Evolutionary conservation across 2,329 filamentous ascomycete species (phyloP).

Genomic region (Aspergillus fructus): DNA sequence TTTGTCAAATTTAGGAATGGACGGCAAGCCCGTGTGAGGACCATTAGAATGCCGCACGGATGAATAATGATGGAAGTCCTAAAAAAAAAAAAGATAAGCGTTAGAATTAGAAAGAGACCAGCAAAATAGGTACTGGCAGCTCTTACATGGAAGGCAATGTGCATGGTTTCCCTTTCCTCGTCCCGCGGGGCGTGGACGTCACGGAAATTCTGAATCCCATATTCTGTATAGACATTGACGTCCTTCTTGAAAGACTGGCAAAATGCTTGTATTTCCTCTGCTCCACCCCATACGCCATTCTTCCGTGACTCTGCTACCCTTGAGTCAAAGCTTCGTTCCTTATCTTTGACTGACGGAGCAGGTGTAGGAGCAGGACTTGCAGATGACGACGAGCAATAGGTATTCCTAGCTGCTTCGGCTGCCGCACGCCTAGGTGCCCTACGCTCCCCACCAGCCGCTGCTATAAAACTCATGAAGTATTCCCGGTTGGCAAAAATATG

Average conservation of each 20-base stretch:
- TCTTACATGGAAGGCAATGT: constrained; percentile 65
- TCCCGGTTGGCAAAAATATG: constrained; percentile 62
- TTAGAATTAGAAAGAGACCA: background rate
- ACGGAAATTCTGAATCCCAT: constrained; percentile 44
- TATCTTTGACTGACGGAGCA: constrained; percentile 51
- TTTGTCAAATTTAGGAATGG: constrained; percentile 35
- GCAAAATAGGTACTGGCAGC: background rate
- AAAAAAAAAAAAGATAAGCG: constrained; percentile 14
- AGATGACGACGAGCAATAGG: constrained; percentile 47
- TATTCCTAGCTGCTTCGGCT: constrained; percentile 46
- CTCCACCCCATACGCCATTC: constrained; percentile 63
- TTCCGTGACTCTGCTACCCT: constrained; percentile 62
- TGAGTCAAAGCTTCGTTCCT: constrained; percentile 57
- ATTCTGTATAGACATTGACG: constrained; percentile 58
- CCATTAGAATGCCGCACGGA: constrained; percentile 62
- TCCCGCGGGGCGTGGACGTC: constrained; percentile 43
- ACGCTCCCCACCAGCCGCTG: constrained; percentile 55
- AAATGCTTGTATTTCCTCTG: constrained; percentile 68
- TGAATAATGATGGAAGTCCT: constrained; percentile 67
- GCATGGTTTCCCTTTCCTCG: constrained; percentile 42
- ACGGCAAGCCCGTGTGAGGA: constrained; percentile 57
- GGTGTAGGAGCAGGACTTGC: constrained; percentile 40
- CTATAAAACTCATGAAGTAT: constrained; percentile 65
- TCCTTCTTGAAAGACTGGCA: constrained; percentile 60
- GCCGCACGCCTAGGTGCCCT: constrained; percentile 56